These are phyloP conservation scores for Hyphodiscus hymeniophilus DNA, from an alignment of 495 filamentous ascomycete genomes.

Conservation along the genomic window DNA sequence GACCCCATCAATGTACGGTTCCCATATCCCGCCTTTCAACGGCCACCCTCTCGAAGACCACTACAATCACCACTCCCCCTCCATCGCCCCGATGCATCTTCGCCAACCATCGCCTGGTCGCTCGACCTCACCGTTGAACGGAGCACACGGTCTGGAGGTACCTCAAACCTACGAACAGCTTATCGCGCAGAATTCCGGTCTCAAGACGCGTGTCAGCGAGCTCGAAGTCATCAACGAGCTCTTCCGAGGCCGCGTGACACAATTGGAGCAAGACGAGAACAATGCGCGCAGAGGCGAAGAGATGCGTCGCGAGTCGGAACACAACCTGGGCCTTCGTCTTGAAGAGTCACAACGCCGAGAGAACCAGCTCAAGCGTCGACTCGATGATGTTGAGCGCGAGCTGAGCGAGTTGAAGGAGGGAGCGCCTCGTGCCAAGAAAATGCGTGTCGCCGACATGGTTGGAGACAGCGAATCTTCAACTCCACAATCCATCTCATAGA, in stretches of 20 bases:
- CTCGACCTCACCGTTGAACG: conserved; percentile 59
- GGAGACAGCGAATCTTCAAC: conserved; percentile 24
- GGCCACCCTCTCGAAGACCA: conserved; percentile 57
- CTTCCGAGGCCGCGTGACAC: conserved; percentile 77
- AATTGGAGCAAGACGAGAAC: conserved; percentile 74
- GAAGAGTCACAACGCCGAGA: conserved; percentile 71
- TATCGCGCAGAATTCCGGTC: conserved; percentile 63
- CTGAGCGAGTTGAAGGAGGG: conserved; percentile 33
- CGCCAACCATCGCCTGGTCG: conserved; percentile 59
- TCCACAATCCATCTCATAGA: conserved; percentile 19
- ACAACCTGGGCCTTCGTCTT: conserved; percentile 55
- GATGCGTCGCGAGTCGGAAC: conserved; percentile 41
- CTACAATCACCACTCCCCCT: conserved; percentile 51
- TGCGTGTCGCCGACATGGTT: conserved; percentile 29
- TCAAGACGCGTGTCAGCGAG: conserved; percentile 88
- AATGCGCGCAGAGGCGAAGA: conserved; percentile 54
- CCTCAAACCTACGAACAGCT: conserved; percentile 75
- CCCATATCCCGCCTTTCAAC: conserved; percentile 63
- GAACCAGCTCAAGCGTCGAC: conserved; percentile 69
- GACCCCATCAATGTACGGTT: conserved; percentile 62
- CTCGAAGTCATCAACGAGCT: conserved; percentile 94
- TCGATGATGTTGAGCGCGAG: conserved; percentile 72
- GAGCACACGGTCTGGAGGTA: conserved; percentile 64
- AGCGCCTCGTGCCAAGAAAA: conserved; percentile 26
- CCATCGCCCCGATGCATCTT: conserved; percentile 43